Base-by-base conservation (phyloP, 2,329 filamentous ascomycete species). In the Gyromitra esculenta region DNA sequence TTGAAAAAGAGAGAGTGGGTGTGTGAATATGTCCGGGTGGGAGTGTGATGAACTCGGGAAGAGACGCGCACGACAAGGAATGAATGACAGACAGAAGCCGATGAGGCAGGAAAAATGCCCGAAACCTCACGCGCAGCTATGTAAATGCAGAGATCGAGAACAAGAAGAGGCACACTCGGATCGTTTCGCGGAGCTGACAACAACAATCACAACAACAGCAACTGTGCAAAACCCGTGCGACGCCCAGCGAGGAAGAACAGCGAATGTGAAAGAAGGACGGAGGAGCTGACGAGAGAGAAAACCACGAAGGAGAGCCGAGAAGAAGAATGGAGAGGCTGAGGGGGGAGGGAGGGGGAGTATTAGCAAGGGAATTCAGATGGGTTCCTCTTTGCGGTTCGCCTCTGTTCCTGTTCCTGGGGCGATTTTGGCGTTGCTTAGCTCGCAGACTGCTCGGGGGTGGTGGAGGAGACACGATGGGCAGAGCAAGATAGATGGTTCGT, bases 21-120 rank as follows among this genome's bases (percentile, higher is more conserved):
- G 70, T 31, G 66, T 62, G 65, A 21, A 54, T 62, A 62, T 39
- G 56, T 67, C 48, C 59, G 74, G 63, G 74, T 77, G 41, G 70
- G 73, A 48, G 57, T 50, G 62, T 56, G 63, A 60, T 68, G 45
- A 74, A 69, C 72, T 74, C 18, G 56, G 67, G 50, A 52, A 50
- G 45, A 59, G 62, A 76, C 62, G 59, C 74, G 65, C 70, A 74
- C 48, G 68, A 64, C 70, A 75, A 77, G 72, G 75, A 77, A 64
- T 54, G 75, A 31, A 31, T 31, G 25, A 31, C 25, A 31, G 25
- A 66, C 35, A 62, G 60, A 21, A 59, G 64, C 65, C 62, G 54
- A 50, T 52, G 64, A 62, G 57, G 63, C 74, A 48, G 64, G 48
- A 63, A 63, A 35, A 45, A 70, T 48, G 45, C 21, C 64, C 59